Base-by-base conservation (phyloP, 306 rosid genomes). In the Prunus kanzakura region DNA sequence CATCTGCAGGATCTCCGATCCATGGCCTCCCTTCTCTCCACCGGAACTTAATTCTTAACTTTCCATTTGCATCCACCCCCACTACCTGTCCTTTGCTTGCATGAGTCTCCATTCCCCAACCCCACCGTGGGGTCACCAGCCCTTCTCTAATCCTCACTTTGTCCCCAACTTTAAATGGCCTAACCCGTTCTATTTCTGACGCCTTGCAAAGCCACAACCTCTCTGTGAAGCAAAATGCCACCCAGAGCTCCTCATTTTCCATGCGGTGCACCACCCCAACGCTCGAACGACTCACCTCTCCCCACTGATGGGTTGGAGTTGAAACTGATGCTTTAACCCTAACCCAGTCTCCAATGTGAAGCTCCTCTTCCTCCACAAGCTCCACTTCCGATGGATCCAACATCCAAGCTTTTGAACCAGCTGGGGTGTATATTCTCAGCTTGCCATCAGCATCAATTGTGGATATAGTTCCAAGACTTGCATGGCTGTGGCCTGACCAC, bases 31-130 rank as follows among this genome's bases (percentile, higher is more conserved):
- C 99, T 87, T 95, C 99, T 87, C 99, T 86, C 99, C 99, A 95
- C 73, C 91, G 89, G 82, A 95, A 95, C 80, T 87, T 95, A 69
- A 95, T 85, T 82, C 97, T 82, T 78, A 95, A 79, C 89, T 92
- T 95, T 38, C 99, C 99, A 43, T 95, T 95, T 27, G 99, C 97
- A 25, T 95, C 97, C 20, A 95, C 99, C 68, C 97, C 99, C 25
- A 88, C 90, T 35, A 95, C 97, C 75, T 90, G 79, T 71, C 99
- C 99, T 79, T 84, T 89, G 84, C 99, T 95, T 19, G 96, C 88
- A 76, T 95, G 96, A 0, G 99, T 95, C 88, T 95, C 99, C 97
- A 95, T 92, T 83, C 99, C 99, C 99, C 99, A 95, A 43, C 97
- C 97, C 97, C 97, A 92, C 72, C 97, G 90, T 2, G 99, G 99